These are phyloP conservation scores for Hamamelis virginiana DNA, from an alignment of 164 flowering plant genomes.

Conservation along the genomic window DNA sequence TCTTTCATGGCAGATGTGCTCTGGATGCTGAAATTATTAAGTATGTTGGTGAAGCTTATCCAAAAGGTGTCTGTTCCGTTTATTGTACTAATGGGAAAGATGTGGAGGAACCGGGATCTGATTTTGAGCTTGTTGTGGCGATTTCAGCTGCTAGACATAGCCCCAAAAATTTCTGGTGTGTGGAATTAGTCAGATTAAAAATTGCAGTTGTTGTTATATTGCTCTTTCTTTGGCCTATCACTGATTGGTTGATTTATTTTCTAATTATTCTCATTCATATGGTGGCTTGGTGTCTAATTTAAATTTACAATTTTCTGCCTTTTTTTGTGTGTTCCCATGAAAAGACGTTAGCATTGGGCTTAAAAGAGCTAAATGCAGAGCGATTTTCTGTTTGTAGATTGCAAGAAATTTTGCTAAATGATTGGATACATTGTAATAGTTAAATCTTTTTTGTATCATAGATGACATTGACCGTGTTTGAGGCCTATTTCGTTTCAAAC, in stretches of 20 bases:
- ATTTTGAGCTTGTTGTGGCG: constrained; percentile 87
- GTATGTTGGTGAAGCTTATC: constrained; percentile 85
- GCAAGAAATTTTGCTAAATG: too few species aligned
- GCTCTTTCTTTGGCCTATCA: background rate
- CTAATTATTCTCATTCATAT: background rate
- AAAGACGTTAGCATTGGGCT: too few species aligned
- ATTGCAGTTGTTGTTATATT: background rate
- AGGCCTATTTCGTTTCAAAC: too few species aligned
- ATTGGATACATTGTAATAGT: too few species aligned
- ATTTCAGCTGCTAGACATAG: constrained; percentile 81
- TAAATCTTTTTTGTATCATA: too few species aligned
- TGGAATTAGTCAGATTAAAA: constrained; percentile 8
- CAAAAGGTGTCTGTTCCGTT: constrained; percentile 86
- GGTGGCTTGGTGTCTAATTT: background rate
- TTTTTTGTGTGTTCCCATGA: too few species aligned
- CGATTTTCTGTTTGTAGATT: too few species aligned
- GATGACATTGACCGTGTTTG: too few species aligned
- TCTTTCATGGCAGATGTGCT: constrained; percentile 59
- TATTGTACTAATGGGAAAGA: constrained; percentile 81
- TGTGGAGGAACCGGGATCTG: constrained; percentile 80
- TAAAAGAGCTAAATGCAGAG: too few species aligned
- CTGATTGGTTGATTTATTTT: background rate
- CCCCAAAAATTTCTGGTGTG: constrained; percentile 96
- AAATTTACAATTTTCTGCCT: background rate
- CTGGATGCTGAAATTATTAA: constrained; percentile 78